Conservation (phyloP, 257 asterid genomes). For the Solanum dulcamara region DNA sequence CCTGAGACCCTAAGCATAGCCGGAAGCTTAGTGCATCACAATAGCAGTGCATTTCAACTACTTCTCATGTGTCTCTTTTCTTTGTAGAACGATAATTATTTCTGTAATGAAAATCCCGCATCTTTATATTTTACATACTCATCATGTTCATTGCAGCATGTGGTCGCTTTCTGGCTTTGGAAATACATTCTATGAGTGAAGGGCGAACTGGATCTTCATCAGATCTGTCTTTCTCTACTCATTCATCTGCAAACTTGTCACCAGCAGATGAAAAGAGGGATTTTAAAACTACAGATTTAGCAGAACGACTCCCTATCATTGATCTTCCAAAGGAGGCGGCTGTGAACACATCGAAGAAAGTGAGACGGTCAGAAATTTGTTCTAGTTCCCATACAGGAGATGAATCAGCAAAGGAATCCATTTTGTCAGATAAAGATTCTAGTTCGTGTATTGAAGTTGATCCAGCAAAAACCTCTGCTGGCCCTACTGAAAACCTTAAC, state of each 20-base stretch:
- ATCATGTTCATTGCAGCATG: neutral
- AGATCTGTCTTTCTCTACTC: neutral
- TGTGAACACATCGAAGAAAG: neutral
- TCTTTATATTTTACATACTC: neutral
- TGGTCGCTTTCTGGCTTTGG: neutral
- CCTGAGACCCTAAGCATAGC: neutral
- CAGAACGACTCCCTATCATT: neutral
- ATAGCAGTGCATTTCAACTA: neutral
- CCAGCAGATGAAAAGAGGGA: neutral
- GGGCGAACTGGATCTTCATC: neutral
- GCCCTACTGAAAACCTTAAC: neutral
- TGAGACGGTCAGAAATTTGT: neutral
- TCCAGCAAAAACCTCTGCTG: neutral
- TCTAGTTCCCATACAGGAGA: neutral
- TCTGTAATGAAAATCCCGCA: neutral
- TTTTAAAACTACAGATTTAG: neutral
- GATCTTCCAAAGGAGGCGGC: neutral
- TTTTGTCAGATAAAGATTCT: neutral
- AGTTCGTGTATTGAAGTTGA: neutral
- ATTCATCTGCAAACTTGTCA: neutral
- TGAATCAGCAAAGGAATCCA: neutral
- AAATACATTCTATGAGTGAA: neutral
- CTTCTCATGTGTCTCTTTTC: neutral
- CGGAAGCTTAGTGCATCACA: neutral
- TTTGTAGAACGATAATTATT: neutral